Conservation (phyloP, 1,284 basidiomycete species). For the Cryptococcus floricola region DNA sequence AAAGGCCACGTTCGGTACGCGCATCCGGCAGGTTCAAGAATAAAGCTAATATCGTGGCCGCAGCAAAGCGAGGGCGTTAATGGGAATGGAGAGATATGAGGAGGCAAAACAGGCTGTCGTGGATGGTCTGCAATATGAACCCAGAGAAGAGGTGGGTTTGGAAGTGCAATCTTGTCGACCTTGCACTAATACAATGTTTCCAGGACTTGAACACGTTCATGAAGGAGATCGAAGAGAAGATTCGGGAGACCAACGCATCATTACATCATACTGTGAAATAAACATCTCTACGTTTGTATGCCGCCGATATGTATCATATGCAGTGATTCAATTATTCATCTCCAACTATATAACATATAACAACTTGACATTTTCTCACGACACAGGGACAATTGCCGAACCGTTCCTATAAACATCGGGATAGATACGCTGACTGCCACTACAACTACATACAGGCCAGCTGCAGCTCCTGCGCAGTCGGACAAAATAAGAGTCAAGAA, state of each 20-base stretch:
- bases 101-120: conserved; percentile 80
- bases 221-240: conserved; percentile 38
- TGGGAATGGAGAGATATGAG: conserved; percentile 64
- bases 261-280: background rate
- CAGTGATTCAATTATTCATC: background rate
- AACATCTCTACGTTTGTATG: background rate
- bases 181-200: conserved; percentile 3
- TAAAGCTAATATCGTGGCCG: background rate
- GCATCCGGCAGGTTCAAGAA: too few species aligned
- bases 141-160: conserved; percentile 64
- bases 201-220: conserved; percentile 42
- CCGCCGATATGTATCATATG: background rate
- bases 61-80: conserved; percentile 57
- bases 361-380: background rate
- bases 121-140: conserved; percentile 85
- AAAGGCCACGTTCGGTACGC: conserved; percentile 95
- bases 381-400: too few species aligned
- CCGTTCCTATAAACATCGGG: background rate
- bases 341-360: background rate
- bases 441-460: background rate
- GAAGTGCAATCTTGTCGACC: background rate
- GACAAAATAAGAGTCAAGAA: background rate
- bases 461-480: background rate
- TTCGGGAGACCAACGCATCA: conserved; percentile 17
- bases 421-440: background rate